Percentiles rank a stretch among this genome's conserved stretches.
Conservation (phyloP, 257 asterid genomes). For the Solanum ossicruentum region DNA sequence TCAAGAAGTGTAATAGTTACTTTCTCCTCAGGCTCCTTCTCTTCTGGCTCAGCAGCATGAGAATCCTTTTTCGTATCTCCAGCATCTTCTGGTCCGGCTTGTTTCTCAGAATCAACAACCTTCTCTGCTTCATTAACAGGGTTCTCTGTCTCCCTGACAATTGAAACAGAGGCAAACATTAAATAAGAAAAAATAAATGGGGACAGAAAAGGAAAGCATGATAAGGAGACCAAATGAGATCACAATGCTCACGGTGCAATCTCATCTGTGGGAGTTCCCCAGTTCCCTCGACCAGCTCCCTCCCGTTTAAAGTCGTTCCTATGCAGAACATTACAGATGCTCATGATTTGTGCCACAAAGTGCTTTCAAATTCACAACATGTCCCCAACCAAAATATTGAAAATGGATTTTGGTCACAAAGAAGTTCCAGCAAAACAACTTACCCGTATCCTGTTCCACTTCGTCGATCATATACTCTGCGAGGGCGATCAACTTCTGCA, state of each 20-base stretch:
- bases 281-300: constrained; percentile 60
- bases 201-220: background rate
- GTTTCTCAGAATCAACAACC: constrained; percentile 11
- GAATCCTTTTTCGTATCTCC: too few relatives aligned
- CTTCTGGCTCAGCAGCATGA: too few relatives aligned
- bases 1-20: background rate
- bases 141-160: constrained; percentile 35
- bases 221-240: background rate
- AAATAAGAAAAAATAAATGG: background rate
- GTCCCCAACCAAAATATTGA: background rate
- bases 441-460: constrained; percentile 34
- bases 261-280: constrained; percentile 55
- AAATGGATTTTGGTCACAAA: background rate
- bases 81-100: too few relatives aligned
- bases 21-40: too few relatives aligned
- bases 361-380: background rate
- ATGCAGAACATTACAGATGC: background rate
- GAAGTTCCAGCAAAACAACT: background rate
- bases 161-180: background rate
- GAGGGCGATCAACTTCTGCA: constrained; percentile 13
- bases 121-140: constrained; percentile 29
- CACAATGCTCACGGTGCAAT: constrained; percentile 27
- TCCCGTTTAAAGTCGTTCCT: constrained; percentile 53
- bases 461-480: constrained; percentile 17
- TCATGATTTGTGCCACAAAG: background rate